Conservation (phyloP, 225 moss, liverwort and hornwort genomes). For the Pseudisothecium myosuroides region DNA sequence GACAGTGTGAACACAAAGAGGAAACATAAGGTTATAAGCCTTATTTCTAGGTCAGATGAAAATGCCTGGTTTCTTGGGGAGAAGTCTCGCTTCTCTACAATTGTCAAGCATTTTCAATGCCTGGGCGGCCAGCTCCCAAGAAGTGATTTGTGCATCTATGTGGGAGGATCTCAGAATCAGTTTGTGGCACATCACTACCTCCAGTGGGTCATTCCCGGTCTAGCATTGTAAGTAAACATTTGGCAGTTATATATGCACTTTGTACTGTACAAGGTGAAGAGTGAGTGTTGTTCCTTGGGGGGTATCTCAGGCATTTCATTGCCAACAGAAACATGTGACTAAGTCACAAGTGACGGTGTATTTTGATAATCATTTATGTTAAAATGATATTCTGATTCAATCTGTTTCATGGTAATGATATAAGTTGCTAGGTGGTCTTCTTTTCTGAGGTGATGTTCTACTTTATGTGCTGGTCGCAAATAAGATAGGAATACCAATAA, state of each 20-base stretch:
- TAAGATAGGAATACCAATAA: no score
- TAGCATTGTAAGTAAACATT: conserved; percentile 12
- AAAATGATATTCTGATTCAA: neutral
- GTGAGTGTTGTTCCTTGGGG: neutral
- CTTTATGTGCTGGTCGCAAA: neutral
- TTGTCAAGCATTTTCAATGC: neutral
- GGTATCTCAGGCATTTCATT: neutral
- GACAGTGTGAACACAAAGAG: neutral
- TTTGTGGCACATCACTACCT: neutral
- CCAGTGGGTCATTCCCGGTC: neutral
- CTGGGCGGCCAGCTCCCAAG: neutral
- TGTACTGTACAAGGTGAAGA: neutral
- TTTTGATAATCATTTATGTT: neutral
- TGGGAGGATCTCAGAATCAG: neutral
- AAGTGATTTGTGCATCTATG: neutral
- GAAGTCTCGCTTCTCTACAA: conserved; percentile 6
- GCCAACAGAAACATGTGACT: neutral
- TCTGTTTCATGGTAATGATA: neutral
- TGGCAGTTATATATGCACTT: neutral
- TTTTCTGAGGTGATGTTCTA: neutral
- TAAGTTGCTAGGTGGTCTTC: neutral
- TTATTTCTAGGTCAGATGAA: neutral
- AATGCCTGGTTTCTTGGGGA: neutral
- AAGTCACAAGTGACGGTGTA: neutral
- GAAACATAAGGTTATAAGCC: neutral